phyloP scores from a whole-genome alignment of 495 filamentous ascomycete species.

The Aspergillus biplanus region DNA sequence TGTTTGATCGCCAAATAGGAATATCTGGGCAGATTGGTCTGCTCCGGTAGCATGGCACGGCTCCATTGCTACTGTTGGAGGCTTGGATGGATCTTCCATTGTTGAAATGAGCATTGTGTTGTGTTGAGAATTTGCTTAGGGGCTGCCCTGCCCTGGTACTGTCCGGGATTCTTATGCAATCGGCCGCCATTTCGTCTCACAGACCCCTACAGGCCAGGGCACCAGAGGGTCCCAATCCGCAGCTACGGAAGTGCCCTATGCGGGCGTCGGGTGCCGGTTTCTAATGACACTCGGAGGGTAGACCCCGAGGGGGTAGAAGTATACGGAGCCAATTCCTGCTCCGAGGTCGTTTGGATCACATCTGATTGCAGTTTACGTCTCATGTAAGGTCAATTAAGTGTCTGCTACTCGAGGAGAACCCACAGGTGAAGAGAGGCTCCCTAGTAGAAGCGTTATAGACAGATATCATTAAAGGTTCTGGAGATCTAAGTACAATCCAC shows the following conservation, averaged over 20 bases:
- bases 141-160: background rate
- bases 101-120: constrained; percentile 1
- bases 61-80: background rate
- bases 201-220: background rate
- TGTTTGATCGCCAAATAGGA: constrained; percentile 10
- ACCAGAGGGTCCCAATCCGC: background rate
- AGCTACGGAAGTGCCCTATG: background rate
- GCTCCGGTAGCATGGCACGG: background rate
- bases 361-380: background rate
- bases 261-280: background rate
- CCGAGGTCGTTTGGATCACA: background rate
- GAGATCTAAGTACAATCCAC: background rate
- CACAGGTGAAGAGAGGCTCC: background rate
- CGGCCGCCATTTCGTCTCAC: background rate
- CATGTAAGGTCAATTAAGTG: background rate
- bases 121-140: background rate
- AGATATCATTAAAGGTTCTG: background rate
- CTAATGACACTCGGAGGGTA: background rate
- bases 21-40: background rate
- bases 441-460: background rate
- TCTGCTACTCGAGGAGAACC: background rate
- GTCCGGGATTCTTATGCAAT: constrained; percentile 4
- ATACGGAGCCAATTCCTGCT: background rate
- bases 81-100: background rate
- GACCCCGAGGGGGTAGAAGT: background rate